Percentiles rank a stretch among this genome's conserved stretches.
phyloP scores from a whole-genome alignment of 495 filamentous ascomycete genomes.

The Penicillium chermesinum region DNA sequence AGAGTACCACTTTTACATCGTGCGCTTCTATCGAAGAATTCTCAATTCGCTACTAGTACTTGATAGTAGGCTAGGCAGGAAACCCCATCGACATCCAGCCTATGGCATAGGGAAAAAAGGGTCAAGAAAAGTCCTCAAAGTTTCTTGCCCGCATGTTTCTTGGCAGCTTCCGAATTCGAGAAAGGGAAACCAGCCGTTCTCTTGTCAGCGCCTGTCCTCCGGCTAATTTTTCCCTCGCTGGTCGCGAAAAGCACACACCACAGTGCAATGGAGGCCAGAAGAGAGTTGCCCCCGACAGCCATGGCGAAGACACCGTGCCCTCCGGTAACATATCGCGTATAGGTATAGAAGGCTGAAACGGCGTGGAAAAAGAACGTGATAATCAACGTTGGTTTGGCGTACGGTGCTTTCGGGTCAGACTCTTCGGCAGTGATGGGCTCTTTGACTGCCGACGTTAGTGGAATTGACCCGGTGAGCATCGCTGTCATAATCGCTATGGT shows the following conservation, averaged over 20 bases:
- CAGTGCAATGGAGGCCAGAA: conserved; percentile 56
- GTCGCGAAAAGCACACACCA: conserved; percentile 75
- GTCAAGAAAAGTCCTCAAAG: conserved; percentile 11
- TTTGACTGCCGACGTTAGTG: conserved; percentile 49
- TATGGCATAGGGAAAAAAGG: neutral
- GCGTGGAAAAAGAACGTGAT: conserved; percentile 64
- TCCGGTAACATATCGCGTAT: conserved; percentile 53
- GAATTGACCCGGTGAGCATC: conserved; percentile 71
- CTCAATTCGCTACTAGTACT: too few relatives aligned
- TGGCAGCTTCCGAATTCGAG: conserved; percentile 48
- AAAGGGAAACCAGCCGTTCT: conserved; percentile 77
- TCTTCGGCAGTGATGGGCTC: conserved; percentile 42
- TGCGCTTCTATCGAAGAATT: too few relatives aligned
- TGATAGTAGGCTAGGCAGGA: too few relatives aligned
- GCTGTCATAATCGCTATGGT: conserved; percentile 60
- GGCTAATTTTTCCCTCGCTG: conserved; percentile 56
- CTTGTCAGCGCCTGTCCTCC: conserved; percentile 73
- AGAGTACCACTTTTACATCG: too few relatives aligned
- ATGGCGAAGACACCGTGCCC: conserved; percentile 51
- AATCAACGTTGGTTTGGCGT: conserved; percentile 61
- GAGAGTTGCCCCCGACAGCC: conserved; percentile 45
- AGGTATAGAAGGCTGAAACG: conserved; percentile 59
- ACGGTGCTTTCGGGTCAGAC: conserved; percentile 57
- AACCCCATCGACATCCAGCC: too few relatives aligned
- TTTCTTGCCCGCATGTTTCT: conserved; percentile 48